A percentile compares a stretch with the other conserved stretches of the same genome.
Conservation (phyloP, 164 flowering plant species). For the Platanus orientalis region DNA sequence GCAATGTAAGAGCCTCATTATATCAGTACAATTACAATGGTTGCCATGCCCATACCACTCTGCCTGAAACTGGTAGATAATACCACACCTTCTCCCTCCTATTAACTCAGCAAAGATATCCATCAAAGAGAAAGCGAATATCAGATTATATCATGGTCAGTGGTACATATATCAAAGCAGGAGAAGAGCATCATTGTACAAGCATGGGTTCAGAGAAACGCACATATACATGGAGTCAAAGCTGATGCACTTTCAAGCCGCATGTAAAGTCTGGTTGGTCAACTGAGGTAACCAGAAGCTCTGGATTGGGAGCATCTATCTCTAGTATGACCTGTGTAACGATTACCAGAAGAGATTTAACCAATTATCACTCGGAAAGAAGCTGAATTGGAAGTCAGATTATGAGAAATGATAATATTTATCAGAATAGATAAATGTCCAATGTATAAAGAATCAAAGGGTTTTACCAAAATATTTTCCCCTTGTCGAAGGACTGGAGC, state of each 20-base stretch:
- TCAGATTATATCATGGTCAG: no score
- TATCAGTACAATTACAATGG: no score
- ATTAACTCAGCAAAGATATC: no score
- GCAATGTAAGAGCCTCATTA: no score
- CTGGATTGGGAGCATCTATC: constrained; percentile 60
- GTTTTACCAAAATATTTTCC: constrained; percentile 63
- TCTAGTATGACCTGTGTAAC: constrained; percentile 59
- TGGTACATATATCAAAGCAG: no score
- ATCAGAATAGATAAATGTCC: not conserved
- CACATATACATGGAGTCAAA: constrained; percentile 14
- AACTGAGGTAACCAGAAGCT: constrained; percentile 50
- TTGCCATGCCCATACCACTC: no score
- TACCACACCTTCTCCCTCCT: no score
- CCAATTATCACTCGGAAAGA: not conserved
- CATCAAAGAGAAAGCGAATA: no score
- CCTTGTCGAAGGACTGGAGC: constrained; percentile 74
- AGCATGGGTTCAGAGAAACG: not conserved
- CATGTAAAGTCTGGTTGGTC: constrained; percentile 66
- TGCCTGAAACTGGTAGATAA: no score
- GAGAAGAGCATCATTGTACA: no score
- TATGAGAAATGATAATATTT: not conserved
- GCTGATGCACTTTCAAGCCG: constrained; percentile 38
- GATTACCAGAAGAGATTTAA: not conserved
- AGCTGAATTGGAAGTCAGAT: not conserved
- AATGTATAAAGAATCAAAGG: not conserved